Evolutionary conservation across 768 basidiomycete species (phyloP).

Genomic region (Phanerodontia chrysosporium): DNA sequence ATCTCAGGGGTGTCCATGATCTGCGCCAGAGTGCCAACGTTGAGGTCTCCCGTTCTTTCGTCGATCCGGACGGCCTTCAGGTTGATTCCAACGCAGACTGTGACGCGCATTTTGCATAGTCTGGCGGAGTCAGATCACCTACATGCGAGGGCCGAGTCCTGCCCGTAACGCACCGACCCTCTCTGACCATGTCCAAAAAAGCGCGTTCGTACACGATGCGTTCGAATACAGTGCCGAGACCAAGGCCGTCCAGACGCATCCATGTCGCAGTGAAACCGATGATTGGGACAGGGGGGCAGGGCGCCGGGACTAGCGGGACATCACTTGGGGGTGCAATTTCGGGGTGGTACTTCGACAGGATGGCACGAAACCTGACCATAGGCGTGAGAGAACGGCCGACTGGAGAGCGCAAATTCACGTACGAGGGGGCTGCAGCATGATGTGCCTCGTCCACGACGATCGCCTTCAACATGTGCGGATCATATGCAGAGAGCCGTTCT

Average conservation of each 20-base stretch:
- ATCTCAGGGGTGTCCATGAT: constrained; percentile 78
- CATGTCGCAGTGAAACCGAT: constrained; percentile 96
- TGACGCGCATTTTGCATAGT: constrained; percentile 86
- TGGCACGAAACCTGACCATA: constrained; percentile 63
- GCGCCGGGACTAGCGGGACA: constrained; percentile 26
- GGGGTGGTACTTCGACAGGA: constrained; percentile 79
- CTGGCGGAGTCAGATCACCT: constrained; percentile 26
- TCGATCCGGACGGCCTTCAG: constrained; percentile 65
- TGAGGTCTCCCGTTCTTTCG: constrained; percentile 75
- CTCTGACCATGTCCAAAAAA: constrained; percentile 89
- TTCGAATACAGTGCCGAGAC: constrained; percentile 85
- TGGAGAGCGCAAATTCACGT: constrained; percentile 23
- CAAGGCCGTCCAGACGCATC: constrained; percentile 84
- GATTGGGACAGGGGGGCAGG: constrained; percentile 62
- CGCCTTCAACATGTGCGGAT: constrained; percentile 60
- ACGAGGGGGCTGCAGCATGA: constrained; percentile 92
- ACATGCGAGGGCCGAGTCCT: neutral
- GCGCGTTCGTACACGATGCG: constrained; percentile 90
- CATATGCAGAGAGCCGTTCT: constrained; percentile 69
- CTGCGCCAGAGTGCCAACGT: constrained; percentile 67
- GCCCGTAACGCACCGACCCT: constrained; percentile 62
- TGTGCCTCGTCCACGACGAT: constrained; percentile 93
- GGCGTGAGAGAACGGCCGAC: constrained; percentile 11
- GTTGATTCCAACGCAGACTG: constrained; percentile 68
- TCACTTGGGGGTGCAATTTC: constrained; percentile 30